Evolutionary conservation across 495 filamentous ascomycete species (phyloP).

Genomic region (Aspergillus biplanus): DNA sequence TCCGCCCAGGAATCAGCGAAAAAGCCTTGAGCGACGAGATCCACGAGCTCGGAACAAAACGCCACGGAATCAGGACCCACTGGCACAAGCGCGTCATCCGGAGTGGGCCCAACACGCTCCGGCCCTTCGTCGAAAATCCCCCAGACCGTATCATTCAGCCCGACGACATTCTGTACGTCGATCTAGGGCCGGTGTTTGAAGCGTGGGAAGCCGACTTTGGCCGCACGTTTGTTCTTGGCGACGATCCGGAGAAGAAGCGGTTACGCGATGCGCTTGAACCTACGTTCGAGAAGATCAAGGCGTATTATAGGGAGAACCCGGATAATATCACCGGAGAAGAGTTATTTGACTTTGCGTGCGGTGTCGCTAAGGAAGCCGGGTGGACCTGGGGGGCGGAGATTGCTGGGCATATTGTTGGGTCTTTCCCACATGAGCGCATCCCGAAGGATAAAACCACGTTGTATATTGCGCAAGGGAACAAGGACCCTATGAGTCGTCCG

Average conservation of each 20-base stretch:
- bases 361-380: conserved; percentile 32
- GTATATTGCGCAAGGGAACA: conserved; percentile 48
- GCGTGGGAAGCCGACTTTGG: conserved; percentile 57
- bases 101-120: conserved; percentile 52
- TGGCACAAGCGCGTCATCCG: conserved; percentile 58
- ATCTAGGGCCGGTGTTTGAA: conserved; percentile 56
- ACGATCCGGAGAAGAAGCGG: conserved; percentile 46
- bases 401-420: conserved; percentile 49
- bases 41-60: conserved; percentile 47
- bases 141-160: conserved; percentile 50
- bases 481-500: conserved; percentile 36
- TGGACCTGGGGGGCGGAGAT: conserved; percentile 47
- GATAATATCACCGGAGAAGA: conserved; percentile 46
- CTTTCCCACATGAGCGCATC: conserved; percentile 53
- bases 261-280: conserved; percentile 50
- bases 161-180: conserved; percentile 54
- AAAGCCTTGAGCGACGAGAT: conserved; percentile 53
- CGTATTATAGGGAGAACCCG: conserved; percentile 33
- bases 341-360: conserved; percentile 43
- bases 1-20: conserved; percentile 51
- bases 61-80: conserved; percentile 47
- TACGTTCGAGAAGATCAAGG: conserved; percentile 45
- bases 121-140: conserved; percentile 50
- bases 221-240: conserved; percentile 51
- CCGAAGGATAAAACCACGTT: conserved; percentile 45